Conservation (phyloP, 139 green algal genomes). For the Haematococcus lacustris region DNA sequence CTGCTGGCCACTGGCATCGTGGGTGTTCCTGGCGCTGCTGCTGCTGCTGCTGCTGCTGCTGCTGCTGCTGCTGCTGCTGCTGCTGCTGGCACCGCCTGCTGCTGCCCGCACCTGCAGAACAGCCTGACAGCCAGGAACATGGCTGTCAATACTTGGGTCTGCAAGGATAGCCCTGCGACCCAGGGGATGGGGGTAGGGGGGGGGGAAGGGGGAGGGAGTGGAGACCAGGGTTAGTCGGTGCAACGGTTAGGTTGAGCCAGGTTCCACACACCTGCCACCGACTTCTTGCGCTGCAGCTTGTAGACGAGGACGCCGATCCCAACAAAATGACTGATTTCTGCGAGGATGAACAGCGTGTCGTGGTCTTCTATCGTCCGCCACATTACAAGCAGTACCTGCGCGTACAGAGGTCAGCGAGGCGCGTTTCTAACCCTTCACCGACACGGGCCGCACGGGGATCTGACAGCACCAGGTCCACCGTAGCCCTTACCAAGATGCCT, state of each 20-base stretch:
- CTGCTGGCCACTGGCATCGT: background rate
- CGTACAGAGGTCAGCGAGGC: too few species aligned
- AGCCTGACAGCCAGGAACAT: slow-evolving; percentile 86
- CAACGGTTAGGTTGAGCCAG: too few species aligned
- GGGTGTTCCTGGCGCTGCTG: background rate
- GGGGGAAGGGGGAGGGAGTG: too few species aligned
- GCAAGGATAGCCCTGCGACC: slow-evolving; percentile 77
- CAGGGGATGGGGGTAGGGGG: too few species aligned
- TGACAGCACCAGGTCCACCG: too few species aligned
- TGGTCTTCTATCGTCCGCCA: slow-evolving; percentile 89
- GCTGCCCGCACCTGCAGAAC: slow-evolving; percentile 74
- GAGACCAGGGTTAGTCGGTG: too few species aligned
- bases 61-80: background rate
- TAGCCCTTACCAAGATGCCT: too few species aligned
- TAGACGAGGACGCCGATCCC: slow-evolving; percentile 89
- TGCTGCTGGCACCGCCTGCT: too few species aligned
- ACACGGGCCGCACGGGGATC: too few species aligned
- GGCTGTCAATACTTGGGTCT: slow-evolving; percentile 87
- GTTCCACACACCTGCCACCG: slow-evolving; percentile 59
- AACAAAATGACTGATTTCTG: slow-evolving; percentile 86
- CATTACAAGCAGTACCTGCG: slow-evolving; percentile 38
- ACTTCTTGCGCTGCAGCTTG: slow-evolving; percentile 87
- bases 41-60: background rate
- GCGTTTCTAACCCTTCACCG: too few species aligned
- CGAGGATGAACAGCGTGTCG: slow-evolving; percentile 94